These are phyloP conservation scores for Podospora tetraspora DNA, from an alignment of 495 filamentous ascomycete genomes.

Conservation along the genomic window DNA sequence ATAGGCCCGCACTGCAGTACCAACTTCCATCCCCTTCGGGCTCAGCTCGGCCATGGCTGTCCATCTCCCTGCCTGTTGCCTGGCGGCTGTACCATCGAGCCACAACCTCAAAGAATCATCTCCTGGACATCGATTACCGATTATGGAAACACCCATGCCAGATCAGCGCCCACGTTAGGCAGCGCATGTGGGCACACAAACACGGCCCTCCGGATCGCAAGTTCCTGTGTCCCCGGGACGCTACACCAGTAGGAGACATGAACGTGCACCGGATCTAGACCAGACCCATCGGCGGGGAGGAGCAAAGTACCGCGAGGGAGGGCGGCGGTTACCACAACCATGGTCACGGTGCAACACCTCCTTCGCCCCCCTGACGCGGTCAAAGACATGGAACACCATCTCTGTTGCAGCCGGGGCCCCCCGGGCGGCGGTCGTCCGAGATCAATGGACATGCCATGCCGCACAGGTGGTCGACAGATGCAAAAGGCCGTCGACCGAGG, in stretches of 20 bases:
- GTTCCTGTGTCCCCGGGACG: not conserved
- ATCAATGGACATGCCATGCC: not conserved
- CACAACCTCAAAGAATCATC: not conserved
- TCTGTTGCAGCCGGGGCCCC: not conserved
- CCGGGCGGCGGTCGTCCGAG: not conserved
- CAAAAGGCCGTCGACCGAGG: not conserved
- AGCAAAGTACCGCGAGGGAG: not conserved
- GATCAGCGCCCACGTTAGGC: not conserved
- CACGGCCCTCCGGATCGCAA: not conserved
- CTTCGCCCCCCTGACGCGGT: not conserved
- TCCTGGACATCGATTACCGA: not conserved
- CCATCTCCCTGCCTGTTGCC: not conserved
- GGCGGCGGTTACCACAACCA: not conserved
- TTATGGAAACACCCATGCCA: not conserved
- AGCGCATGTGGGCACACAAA: not conserved
- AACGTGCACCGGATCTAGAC: not conserved
- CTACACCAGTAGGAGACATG: not conserved
- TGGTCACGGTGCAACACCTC: not conserved
- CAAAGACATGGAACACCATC: not conserved
- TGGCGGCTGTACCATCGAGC: not conserved
- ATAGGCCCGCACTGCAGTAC: not conserved
- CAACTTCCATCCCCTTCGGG: not conserved
- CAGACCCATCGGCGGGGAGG: not conserved
- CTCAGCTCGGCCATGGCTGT: not conserved
- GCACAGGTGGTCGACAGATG: not conserved